These are phyloP conservation scores for Ottelia alismoides DNA, from an alignment of 106 monocot genomes.

Conservation along the genomic window DNA sequence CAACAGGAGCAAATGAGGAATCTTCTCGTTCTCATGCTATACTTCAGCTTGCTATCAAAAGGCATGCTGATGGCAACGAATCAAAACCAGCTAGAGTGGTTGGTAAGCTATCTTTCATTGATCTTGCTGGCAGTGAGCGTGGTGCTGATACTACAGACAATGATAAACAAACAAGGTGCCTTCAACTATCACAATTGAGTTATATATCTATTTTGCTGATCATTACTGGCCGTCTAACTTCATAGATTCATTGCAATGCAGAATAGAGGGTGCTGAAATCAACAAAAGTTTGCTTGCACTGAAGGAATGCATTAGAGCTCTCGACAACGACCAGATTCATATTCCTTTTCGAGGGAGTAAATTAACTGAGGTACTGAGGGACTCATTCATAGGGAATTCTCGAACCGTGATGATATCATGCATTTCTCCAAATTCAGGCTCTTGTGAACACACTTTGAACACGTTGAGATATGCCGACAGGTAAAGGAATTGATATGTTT, in stretches of 20 bases:
- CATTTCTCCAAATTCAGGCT: constrained; percentile 92
- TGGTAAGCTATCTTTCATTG: constrained; percentile 93
- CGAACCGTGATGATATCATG: constrained; percentile 98
- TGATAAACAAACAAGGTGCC: constrained; percentile 92
- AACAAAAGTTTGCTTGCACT: constrained; percentile 95
- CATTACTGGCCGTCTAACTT: no score
- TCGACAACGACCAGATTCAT: constrained; percentile 90
- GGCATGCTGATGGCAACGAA: constrained; percentile 52
- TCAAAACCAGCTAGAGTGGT: constrained; percentile 55
- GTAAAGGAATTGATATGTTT: no score
- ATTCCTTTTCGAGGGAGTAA: constrained; percentile 99
- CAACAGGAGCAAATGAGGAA: constrained; percentile 97
- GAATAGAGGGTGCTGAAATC: constrained; percentile 98
- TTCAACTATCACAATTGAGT: no score
- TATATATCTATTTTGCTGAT: not conserved
- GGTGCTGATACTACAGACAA: constrained; percentile 98
- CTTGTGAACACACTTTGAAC: constrained; percentile 94
- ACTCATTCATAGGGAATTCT: constrained; percentile 89
- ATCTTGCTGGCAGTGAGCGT: constrained; percentile 94
- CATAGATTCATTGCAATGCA: no score
- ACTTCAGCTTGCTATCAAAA: constrained; percentile 95
- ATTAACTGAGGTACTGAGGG: constrained; percentile 86
- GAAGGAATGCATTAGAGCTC: constrained; percentile 97
- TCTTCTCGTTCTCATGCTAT: constrained; percentile 98
- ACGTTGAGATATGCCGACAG: constrained; percentile 98